Base-by-base conservation (phyloP, 352 stramenopile genomes). In the Elongisporangium undulatum region DNA sequence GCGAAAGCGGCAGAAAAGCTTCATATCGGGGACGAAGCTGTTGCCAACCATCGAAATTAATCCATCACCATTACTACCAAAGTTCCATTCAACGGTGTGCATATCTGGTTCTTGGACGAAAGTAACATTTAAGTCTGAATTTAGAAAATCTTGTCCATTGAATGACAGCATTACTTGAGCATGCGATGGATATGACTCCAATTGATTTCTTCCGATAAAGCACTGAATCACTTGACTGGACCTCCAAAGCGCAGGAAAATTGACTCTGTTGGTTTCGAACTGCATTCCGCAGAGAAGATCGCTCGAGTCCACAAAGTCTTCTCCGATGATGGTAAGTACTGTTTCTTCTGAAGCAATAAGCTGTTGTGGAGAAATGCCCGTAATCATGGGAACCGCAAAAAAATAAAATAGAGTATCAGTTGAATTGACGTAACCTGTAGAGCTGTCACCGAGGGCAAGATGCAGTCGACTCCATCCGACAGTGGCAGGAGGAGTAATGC, bases 1-100 rank as follows among this genome's bases (percentile, higher is more conserved):
- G 12, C 75, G 55, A 56, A 85, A 85, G 1, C 64, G 72, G 48
- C 80, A 90, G 16, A 67, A n/a, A 0, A 82, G 48, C 4, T 64
- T 55, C 10, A 68, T 55, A 6, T 59, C 53, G 19, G 53, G 1
- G 48, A 80, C 64, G 61, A 88, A 90, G 67, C 83, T 55, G 34
- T 68, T 66, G 1, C 80, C 80, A 34, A 50, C 49, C 4, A 86
- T 56, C 0, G 55, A 58, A 13, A 83, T 50, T 1, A 49, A 58
- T 23, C 19, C 50, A 5, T 61, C 49, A 4, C 41, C 20, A 7
- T 49, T 26, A 8, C 19, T 21, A 8, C 1, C 52, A 17, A 4
- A 21, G 12, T 24, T 26, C n/a, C 21, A 39, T 54, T 13, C 10
- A 38, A 68, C 55, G 24, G 17, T 26, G 22, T 54, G 61, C 23